These are phyloP conservation scores for Prunus persica DNA, from an alignment of 306 rosid species.

Conservation along the genomic window DNA sequence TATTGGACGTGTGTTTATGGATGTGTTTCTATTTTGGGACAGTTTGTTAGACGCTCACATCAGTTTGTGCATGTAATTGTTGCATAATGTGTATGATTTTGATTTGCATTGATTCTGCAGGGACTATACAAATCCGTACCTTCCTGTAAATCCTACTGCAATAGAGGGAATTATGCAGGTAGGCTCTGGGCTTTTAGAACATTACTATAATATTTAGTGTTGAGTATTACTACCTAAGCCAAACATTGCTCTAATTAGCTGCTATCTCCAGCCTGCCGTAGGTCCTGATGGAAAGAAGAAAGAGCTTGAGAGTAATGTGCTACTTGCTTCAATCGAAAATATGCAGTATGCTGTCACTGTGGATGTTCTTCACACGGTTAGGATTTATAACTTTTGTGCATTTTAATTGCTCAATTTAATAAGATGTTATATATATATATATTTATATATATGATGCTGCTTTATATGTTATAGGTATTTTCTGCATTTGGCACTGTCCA, in stretches of 20 bases:
- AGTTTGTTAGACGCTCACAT: not conserved
- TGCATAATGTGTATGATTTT: constrained; percentile 7
- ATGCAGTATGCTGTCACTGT: constrained; percentile 98
- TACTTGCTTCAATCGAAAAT: constrained; percentile 90
- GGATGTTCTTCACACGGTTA: constrained; percentile 81
- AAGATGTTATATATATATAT: constrained; percentile 10
- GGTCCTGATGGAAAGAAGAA: constrained; percentile 92
- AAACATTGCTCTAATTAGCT: constrained; percentile 23
- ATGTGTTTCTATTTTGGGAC: not conserved
- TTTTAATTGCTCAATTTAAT: not conserved
- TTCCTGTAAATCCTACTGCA: constrained; percentile 92
- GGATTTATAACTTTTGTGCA: constrained; percentile 13
- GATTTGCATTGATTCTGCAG: constrained; percentile 39
- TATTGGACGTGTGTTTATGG: not conserved
- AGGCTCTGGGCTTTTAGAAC: constrained; percentile 14
- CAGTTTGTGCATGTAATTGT: not conserved
- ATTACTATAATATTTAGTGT: constrained; percentile 7
- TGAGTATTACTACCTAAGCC: not conserved
- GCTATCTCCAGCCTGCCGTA: constrained; percentile 52
- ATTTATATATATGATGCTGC: not conserved
- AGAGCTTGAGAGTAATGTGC: constrained; percentile 87
- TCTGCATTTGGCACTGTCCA: constrained; percentile 72
- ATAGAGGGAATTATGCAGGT: constrained; percentile 83
- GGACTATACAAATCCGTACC: constrained; percentile 93
- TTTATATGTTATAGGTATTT: constrained; percentile 55